Evolutionary conservation across 805 yeast species (phyloP).

Genomic region (Cyberlindnera mycetangii): DNA sequence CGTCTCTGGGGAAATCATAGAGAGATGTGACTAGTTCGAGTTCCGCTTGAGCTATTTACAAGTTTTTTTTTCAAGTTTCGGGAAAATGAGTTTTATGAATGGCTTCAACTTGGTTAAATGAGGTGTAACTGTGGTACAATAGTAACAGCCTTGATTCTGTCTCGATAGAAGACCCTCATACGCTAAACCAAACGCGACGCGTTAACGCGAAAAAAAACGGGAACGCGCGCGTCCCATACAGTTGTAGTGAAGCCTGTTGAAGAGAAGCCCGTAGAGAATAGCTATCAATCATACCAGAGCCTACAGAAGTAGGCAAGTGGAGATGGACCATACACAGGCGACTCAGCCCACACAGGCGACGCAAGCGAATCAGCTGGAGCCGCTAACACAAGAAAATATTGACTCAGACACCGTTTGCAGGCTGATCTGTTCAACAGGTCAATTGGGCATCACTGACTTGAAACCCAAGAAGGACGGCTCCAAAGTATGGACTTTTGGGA

Average conservation of each 20-base stretch:
- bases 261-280: too few species aligned
- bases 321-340: slow-evolving; percentile 39
- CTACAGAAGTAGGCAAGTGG: too few species aligned
- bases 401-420: slow-evolving; percentile 47
- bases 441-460: slow-evolving; percentile 46
- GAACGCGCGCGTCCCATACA: neutral
- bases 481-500: slow-evolving; percentile 69
- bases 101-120: too few species aligned
- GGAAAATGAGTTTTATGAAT: too few species aligned
- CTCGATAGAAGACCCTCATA: too few species aligned
- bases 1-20: neutral
- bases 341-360: slow-evolving; percentile 41
- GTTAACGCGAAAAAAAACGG: slow-evolving; percentile 1
- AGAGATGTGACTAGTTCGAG: too few species aligned
- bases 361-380: slow-evolving; percentile 22
- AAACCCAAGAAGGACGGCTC: slow-evolving; percentile 31
- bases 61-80: neutral
- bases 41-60: too few species aligned
- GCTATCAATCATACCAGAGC: too few species aligned
- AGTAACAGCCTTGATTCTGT: too few species aligned
- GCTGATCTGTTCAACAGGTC: slow-evolving; percentile 59
- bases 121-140: too few species aligned
- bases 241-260: too few species aligned
- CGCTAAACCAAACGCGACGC: neutral
- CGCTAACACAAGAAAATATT: slow-evolving; percentile 37